Evolutionary conservation across 1,284 basidiomycete species (phyloP).

Genomic region (Papiliotrema fonsecae): DNA sequence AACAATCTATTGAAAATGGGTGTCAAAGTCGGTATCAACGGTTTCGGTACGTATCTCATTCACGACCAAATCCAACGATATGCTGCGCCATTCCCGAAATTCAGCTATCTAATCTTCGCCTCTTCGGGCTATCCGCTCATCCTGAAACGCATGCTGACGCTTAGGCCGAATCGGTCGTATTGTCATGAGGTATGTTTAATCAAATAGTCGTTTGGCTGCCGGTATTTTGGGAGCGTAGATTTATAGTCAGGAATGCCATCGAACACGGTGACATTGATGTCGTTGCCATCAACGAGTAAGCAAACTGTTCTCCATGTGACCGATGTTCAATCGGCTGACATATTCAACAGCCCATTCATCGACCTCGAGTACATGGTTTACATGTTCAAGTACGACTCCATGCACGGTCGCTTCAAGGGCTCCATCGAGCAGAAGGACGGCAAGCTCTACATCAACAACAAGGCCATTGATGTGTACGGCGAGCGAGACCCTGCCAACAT

Average conservation of each 20-base stretch:
- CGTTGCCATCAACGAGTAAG: conserved; percentile 85
- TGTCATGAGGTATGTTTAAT: conserved; percentile 59
- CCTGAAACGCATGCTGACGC: neutral
- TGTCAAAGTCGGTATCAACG: conserved; percentile 91
- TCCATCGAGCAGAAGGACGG: conserved; percentile 76
- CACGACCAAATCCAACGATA: neutral
- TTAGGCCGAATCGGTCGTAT: conserved; percentile 96
- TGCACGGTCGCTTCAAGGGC: conserved; percentile 94
- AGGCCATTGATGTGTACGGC: conserved; percentile 71
- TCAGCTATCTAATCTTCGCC: neutral
- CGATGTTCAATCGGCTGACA: neutral
- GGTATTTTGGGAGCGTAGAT: neutral
- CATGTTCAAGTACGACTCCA: conserved; percentile 99
- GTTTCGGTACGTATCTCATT: conserved; percentile 66
- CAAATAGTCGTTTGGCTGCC: too few relatives aligned
- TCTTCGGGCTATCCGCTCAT: neutral
- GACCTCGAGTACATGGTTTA: conserved; percentile 97
- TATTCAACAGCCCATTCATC: conserved; percentile 75
- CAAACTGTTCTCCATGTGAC: neutral
- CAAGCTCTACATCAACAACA: conserved; percentile 84
- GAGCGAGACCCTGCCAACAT: conserved; percentile 88
- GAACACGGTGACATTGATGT: conserved; percentile 70
- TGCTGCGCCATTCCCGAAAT: too few relatives aligned
- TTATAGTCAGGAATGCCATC: conserved; percentile 67
- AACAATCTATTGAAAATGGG: conserved; percentile 37